phyloP scores from a whole-genome alignment of 768 basidiomycete species.

The Porpolomopsis calyptriformis region DNA sequence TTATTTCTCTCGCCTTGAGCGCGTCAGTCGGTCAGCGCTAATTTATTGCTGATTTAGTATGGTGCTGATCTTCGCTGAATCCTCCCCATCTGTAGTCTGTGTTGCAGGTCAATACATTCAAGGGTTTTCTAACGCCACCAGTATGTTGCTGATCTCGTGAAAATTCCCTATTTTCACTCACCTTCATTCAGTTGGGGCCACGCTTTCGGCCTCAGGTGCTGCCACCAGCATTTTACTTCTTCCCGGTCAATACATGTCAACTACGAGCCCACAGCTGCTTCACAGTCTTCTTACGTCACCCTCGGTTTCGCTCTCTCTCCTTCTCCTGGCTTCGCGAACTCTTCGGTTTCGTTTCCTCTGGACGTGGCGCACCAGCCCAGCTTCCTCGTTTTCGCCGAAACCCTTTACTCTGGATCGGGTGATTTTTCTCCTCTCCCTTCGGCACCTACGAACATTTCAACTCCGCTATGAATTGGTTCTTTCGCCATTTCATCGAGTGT shows the following conservation, averaged over 20 bases:
- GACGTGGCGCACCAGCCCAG: conserved; percentile 58
- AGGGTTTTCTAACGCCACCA: conserved; percentile 63
- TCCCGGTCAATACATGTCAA: conserved; percentile 65
- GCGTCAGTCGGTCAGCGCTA: conserved; percentile 28
- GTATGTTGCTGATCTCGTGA: conserved; percentile 29
- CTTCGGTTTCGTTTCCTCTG: conserved; percentile 51
- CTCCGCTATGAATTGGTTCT: conserved; percentile 44
- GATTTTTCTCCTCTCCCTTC: conserved; percentile 50
- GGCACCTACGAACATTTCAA: conserved; percentile 35
- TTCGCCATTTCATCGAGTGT: conserved; percentile 58
- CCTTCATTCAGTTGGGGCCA: conserved; percentile 50
- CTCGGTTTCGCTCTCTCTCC: conserved; percentile 46
- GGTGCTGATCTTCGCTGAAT: conserved; percentile 32
- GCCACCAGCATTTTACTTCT: conserved; percentile 51
- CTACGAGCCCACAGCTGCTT: conserved; percentile 63
- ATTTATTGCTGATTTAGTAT: not conserved
- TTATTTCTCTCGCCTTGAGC: conserved; percentile 23
- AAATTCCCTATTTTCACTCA: conserved; percentile 7
- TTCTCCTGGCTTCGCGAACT: conserved; percentile 51
- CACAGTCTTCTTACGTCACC: conserved; percentile 57
- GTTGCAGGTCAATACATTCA: conserved; percentile 84
- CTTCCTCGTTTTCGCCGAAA: conserved; percentile 49
- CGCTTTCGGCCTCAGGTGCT: conserved; percentile 44
- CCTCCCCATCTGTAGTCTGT: conserved; percentile 49
- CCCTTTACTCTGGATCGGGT: conserved; percentile 56